Evolutionary conservation across 225 moss, liverwort and hornwort species (phyloP), one percentile per base, ranked within the genome.

Genomic region (Climacium dendroides): DNA sequence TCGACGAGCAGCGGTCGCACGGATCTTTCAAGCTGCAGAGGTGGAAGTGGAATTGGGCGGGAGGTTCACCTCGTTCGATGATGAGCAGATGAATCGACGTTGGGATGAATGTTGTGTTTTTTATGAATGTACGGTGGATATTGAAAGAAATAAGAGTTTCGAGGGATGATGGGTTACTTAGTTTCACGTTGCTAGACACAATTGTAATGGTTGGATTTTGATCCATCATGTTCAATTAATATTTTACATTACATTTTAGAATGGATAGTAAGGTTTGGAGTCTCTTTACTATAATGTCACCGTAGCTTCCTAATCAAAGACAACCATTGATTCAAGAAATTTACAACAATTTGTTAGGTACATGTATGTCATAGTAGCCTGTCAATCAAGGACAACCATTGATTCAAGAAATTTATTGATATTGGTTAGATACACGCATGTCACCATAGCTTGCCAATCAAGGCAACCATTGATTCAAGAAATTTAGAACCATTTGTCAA

Each of bases 261-360:
- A n/a, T 22, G 8, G 34, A 22, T 13, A 1, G 1, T 34, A 34
- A 34, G 2, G 52, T 34, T 52, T 32, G 1, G 1, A 1, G 1
- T 74, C 7, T 2, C 19, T 74, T 29, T 74, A 7, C 1, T 3
- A 3, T 3, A 3, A 0, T 20, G 2, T 0, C 5, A 32, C 3
- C 20, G 30, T 19, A 30, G 73, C 12, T 48, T 74, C 7, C 29
- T 30, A 30, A 48, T 73, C 10, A 73, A 30, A 0, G 6, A 43
- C 23, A 43, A 43, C 26, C 5, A 26, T 3, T 71, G 1, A 16
- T 71, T 70, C 8, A 70, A 41, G 15, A 8, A 41, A 15, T 41
- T 41, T 26, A 41, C 0, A 0, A 1, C 6, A 19, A 30, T 30
- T 7, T 73, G 11, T 35, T 5, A 19, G 0, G 3, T 65, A 65